Conservation (phyloP, 805 yeast genomes). For the Saturnispora galanensis region DNA sequence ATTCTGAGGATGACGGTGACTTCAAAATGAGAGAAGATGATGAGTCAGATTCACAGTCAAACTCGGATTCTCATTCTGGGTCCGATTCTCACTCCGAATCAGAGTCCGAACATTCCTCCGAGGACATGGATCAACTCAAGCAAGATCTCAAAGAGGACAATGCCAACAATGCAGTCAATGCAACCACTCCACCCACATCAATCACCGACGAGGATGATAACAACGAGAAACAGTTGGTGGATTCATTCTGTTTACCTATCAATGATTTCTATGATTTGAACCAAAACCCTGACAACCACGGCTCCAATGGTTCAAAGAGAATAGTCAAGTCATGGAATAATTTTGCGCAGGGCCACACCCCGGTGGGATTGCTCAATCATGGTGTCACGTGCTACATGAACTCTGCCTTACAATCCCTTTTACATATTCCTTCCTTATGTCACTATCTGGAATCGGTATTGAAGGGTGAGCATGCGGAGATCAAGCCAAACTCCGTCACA, state of each 20-base stretch:
- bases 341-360: constrained; percentile 39
- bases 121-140: constrained; percentile 16
- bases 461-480: constrained; percentile 39
- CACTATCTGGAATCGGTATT: constrained; percentile 67
- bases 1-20: neutral
- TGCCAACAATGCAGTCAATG: neutral
- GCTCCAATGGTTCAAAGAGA: constrained; percentile 48
- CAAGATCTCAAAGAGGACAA: constrained; percentile 21
- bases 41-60: constrained; percentile 15
- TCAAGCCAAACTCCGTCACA: constrained; percentile 52
- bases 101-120: neutral
- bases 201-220: constrained; percentile 24
- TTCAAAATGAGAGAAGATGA: constrained; percentile 16
- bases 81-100: too few species aligned
- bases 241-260: constrained; percentile 9
- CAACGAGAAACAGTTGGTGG: constrained; percentile 9
- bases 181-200: neutral
- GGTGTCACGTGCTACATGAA: constrained; percentile 97
- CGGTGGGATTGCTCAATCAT: constrained; percentile 70
- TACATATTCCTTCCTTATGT: constrained; percentile 85
- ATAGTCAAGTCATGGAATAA: constrained; percentile 69
- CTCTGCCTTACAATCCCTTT: constrained; percentile 83
- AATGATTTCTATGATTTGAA: constrained; percentile 46
- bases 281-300: constrained; percentile 50
- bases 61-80: neutral